Evolutionary conservation across 257 asterid species (phyloP).

Genomic region (Hygrophila difformis): DNA sequence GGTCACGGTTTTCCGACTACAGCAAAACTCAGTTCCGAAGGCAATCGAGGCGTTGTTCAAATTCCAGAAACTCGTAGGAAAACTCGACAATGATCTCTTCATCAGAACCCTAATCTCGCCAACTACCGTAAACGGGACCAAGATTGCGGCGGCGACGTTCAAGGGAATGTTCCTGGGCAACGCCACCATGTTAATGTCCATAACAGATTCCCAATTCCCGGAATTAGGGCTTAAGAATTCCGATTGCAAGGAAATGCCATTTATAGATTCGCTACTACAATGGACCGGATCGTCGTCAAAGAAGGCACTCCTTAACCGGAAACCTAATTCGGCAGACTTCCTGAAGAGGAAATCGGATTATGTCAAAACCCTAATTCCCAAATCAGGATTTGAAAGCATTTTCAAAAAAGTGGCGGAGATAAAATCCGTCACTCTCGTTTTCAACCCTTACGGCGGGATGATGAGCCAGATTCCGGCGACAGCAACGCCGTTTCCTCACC

Average conservation of each 20-base stretch:
- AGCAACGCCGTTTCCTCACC: constrained; percentile 24
- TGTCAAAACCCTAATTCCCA: constrained; percentile 20
- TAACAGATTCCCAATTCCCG: constrained; percentile 12
- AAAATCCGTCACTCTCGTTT: not conserved
- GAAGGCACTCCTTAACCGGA: constrained; percentile 7
- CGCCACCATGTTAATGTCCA: not conserved
- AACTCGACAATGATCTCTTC: constrained; percentile 9
- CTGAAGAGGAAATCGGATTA: constrained; percentile 30
- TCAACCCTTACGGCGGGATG: constrained; percentile 32
- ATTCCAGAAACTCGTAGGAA: not conserved
- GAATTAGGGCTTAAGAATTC: constrained; percentile 24
- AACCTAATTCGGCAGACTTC: not conserved
- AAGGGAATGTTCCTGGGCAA: constrained; percentile 23
- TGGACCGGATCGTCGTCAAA: constrained; percentile 17
- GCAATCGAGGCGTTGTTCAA: no score
- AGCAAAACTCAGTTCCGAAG: no score
- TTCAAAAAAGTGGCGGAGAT: not conserved
- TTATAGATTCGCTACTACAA: constrained; percentile 16
- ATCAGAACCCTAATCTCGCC: constrained; percentile 12
- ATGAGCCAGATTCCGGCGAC: constrained; percentile 24
- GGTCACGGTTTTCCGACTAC: no score
- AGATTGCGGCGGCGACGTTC: constrained; percentile 13
- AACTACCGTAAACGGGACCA: not conserved
- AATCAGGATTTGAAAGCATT: not conserved
- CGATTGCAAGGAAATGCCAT: constrained; percentile 24